Conservation (phyloP, 768 basidiomycete species). For the Lactarius hengduanensis region DNA sequence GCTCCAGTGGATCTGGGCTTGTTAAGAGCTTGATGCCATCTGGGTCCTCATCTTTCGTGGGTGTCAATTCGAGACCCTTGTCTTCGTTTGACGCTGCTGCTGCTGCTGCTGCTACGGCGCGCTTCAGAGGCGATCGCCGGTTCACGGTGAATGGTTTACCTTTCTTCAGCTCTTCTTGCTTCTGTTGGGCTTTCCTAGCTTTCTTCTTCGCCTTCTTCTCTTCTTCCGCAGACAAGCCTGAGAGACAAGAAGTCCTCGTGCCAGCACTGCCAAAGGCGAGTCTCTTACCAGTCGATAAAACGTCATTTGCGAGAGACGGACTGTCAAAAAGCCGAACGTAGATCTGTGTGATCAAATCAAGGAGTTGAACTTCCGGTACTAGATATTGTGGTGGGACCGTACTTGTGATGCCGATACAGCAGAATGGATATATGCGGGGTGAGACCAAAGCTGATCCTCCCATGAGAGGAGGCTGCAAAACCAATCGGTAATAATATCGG, state of each 20-base stretch:
- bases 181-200: constrained; percentile 76
- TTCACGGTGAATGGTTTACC: constrained; percentile 39
- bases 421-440: constrained; percentile 72
- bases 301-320: constrained; percentile 53
- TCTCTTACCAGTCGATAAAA: constrained; percentile 33
- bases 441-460: constrained; percentile 77
- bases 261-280: background rate
- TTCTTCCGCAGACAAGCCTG: constrained; percentile 52
- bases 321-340: constrained; percentile 71
- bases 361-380: background rate
- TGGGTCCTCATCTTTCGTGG: constrained; percentile 77
- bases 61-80: constrained; percentile 60
- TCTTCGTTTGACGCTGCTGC: constrained; percentile 52
- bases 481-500: background rate
- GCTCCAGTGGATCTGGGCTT: constrained; percentile 65
- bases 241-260: constrained; percentile 22
- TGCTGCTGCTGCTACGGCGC: constrained; percentile 33
- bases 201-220: constrained; percentile 86
- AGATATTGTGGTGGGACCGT: constrained; percentile 14
- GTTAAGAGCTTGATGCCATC: constrained; percentile 71
- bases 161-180: constrained; percentile 72
- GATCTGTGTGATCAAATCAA: constrained; percentile 50
- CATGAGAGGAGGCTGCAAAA: constrained; percentile 65
- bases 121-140: constrained; percentile 23
- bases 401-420: constrained; percentile 73